phyloP scores from a whole-genome alignment of 2,329 filamentous ascomycete genomes.

The Botrytis galanthina region DNA sequence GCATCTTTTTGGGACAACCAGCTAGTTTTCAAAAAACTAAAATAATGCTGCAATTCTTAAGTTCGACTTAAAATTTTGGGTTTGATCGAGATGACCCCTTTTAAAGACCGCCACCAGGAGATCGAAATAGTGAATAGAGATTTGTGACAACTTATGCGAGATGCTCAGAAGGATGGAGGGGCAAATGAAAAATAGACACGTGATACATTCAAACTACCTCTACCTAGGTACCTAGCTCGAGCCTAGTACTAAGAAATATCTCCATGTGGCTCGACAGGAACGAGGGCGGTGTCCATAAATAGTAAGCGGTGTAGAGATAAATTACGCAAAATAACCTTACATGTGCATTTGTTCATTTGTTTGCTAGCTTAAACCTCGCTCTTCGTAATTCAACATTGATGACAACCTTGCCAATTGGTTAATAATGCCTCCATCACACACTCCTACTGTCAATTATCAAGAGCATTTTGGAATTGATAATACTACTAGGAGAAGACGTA shows the following conservation, averaged over 20 bases:
- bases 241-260: too few relatives aligned
- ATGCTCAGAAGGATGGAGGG: neutral
- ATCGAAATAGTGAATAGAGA: neutral
- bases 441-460: slow-evolving; percentile 15
- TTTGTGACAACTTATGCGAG: neutral
- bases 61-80: too few relatives aligned
- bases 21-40: neutral
- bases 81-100: too few relatives aligned
- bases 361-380: neutral
- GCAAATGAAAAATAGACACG: neutral
- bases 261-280: neutral
- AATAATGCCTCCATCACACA: slow-evolving; percentile 1
- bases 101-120: too few relatives aligned
- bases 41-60: neutral
- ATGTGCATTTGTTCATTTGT: neutral
- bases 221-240: too few relatives aligned
- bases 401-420: neutral
- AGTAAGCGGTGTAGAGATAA: slow-evolving; percentile 5
- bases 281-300: slow-evolving; percentile 3
- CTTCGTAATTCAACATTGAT: neutral
- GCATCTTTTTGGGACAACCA: neutral
- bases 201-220: neutral
- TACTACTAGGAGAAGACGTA: neutral
- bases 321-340: neutral
- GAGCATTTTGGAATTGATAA: slow-evolving; percentile 16